A percentile compares a stretch with the other conserved stretches of the same genome.
Evolutionary conservation across 2,329 filamentous ascomycete species (phyloP).

Genomic region (Xylaria sp.): DNA sequence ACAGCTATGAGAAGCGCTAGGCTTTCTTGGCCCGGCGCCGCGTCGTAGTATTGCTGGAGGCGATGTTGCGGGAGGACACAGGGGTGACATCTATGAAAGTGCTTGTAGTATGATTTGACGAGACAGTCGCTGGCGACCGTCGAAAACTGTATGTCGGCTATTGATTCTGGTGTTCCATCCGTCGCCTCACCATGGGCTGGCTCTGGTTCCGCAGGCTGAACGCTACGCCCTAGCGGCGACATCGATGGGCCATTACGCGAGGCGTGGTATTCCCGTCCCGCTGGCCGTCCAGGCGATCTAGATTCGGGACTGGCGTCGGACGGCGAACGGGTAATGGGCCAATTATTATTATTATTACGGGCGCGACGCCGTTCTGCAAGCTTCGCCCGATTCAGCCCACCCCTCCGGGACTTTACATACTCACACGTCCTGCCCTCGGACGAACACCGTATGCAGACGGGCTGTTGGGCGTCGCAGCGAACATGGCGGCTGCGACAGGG

Average conservation of each 20-base stretch:
- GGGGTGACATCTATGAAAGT: constrained; percentile 30
- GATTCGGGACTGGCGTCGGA: constrained; percentile 19
- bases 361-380: constrained; percentile 26
- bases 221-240: background rate
- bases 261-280: background rate
- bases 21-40: constrained; percentile 1
- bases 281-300: background rate
- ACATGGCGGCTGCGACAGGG: constrained; percentile 29
- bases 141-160: constrained; percentile 18
- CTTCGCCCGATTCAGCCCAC: constrained; percentile 24
- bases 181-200: background rate
- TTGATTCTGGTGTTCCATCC: background rate
- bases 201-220: constrained; percentile 16
- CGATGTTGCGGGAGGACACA: constrained; percentile 19
- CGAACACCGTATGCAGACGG: constrained; percentile 24
- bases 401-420: constrained; percentile 32
- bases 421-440: constrained; percentile 28
- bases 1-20: constrained; percentile 22
- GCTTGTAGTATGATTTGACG: constrained; percentile 27
- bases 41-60: constrained; percentile 19
- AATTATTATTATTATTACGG: background rate
- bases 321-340: constrained; percentile 14
- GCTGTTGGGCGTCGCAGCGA: constrained; percentile 29
- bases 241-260: background rate
- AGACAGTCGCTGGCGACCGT: constrained; percentile 21